Conservation (phyloP, 2,329 filamentous ascomycete species). For the Rasamsonia emersonii region DNA sequence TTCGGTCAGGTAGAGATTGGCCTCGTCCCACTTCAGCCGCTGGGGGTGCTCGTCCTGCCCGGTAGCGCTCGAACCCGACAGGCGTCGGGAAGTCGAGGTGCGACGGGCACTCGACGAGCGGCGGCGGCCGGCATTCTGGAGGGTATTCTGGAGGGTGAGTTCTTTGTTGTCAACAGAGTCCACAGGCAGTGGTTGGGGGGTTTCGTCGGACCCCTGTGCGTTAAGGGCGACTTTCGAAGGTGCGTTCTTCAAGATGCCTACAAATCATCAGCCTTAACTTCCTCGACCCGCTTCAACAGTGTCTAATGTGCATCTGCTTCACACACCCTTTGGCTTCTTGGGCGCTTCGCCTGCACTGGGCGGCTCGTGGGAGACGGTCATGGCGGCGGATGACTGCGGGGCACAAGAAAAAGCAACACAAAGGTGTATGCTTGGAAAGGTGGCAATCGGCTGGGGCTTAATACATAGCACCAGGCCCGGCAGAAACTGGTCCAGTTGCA, state of each 20-base stretch:
- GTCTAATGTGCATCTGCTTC: no score
- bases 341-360: no score
- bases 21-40: slow-evolving; percentile 96
- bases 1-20: slow-evolving; percentile 92
- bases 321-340: slow-evolving; percentile 34
- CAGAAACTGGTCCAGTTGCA: not conserved
- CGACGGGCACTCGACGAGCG: slow-evolving; percentile 69
- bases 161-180: slow-evolving; percentile 61
- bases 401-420: no score
- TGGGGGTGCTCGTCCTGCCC: slow-evolving; percentile 56
- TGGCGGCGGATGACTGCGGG: slow-evolving; percentile 16
- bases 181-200: slow-evolving; percentile 23
- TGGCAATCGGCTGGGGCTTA: no score
- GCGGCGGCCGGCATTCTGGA: slow-evolving; percentile 84
- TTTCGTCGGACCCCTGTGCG: slow-evolving; percentile 35
- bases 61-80: slow-evolving; percentile 46
- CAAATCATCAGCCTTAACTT: no score
- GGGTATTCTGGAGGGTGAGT: slow-evolving; percentile 85
- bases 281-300: no score
- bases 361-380: slow-evolving; percentile 25
- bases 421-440: no score
- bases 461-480: no score
- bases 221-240: slow-evolving; percentile 48
- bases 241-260: slow-evolving; percentile 92
- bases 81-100: slow-evolving; percentile 59